Evolutionary conservation across 2,329 filamentous ascomycete species (phyloP).

Genomic region (Diplocarpon rosae): DNA sequence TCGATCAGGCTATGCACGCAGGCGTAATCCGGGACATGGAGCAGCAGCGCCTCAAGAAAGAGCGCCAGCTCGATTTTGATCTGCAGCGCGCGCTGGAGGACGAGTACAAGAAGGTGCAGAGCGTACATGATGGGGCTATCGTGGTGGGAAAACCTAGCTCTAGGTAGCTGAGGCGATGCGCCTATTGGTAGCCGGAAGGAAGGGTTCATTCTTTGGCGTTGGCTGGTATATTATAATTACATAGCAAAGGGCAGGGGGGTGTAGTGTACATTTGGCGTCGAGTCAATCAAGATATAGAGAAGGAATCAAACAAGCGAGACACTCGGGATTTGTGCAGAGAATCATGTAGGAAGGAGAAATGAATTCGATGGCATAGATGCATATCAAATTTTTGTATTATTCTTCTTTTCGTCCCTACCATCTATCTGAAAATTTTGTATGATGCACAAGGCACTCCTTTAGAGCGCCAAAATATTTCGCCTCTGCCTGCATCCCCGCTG

Average conservation of each 20-base stretch:
- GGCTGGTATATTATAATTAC: background rate
- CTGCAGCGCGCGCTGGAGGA: slow-evolving; percentile 76
- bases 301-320: too few species aligned
- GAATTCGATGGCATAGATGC: background rate
- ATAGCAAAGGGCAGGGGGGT: too few species aligned
- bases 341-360: background rate
- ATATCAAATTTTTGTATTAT: slow-evolving; percentile 11
- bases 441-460: slow-evolving; percentile 9
- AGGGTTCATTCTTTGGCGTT: background rate
- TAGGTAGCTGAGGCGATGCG: background rate
- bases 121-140: slow-evolving; percentile 44
- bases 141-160: slow-evolving; percentile 8
- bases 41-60: slow-evolving; percentile 78
- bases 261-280: too few species aligned
- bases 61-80: slow-evolving; percentile 90
- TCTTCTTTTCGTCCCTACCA: slow-evolving; percentile 1
- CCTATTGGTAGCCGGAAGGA: too few species aligned
- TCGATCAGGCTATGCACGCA: slow-evolving; percentile 75
- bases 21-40: slow-evolving; percentile 93
- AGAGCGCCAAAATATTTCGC: slow-evolving; percentile 5
- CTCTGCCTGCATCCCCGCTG: slow-evolving; percentile 1
- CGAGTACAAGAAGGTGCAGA: slow-evolving; percentile 84
- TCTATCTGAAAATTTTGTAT: slow-evolving; percentile 7
- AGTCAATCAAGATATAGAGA: too few species aligned
- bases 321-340: background rate